Base-by-base conservation (phyloP, 306 rosid species). In the Gastrolobium bilobum region DNA sequence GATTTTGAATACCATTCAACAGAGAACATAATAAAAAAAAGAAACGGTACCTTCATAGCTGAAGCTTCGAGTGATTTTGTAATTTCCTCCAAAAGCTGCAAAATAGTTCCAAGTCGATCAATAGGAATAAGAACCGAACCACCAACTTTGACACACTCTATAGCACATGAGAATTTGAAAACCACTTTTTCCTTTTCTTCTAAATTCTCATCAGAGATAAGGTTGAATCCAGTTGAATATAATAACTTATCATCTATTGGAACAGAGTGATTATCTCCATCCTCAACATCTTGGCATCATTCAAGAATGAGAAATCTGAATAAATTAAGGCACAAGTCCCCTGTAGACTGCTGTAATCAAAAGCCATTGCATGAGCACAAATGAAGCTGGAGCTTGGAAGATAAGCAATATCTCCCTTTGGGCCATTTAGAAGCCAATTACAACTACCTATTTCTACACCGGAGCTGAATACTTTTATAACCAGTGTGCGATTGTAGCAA, bases 51-150 rank as follows among this genome's bases (percentile, higher is more conserved):
- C 97, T 92, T 84, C 88, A 78, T 57, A 59, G 75, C 79, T 43
- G 89, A 86, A 89, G 83, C 78, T 57, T 92, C 97, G 5, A 94
- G 72, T 44, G 82, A 86, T 71, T 79, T 73, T 77, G 91, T 67
- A 62, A 94, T 82, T 78, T 92, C 89, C 84, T 91, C 98, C 79
- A 94, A 74, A 74, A 94, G 92, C 85, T 75, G 98, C 80, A 94
- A 81, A 75, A 86, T 37, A 35, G 87, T 81, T 71, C 97, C 95
- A 80, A 87, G 78, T 83, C 79, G 94, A 75, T 77, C 80, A 44
- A 83, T 73, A 33, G 98, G 92, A 82, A 94, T 68, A 60, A 94
- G 97, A 72, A 92, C 98, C 0, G 97, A 94, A 37, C 98, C 98
- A 60, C 97, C 97, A 61, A 53, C 80, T 71, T 87, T 88, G 44